Conservation (phyloP, 1,284 basidiomycete genomes). For the Microbotryomycetes sp. region DNA sequence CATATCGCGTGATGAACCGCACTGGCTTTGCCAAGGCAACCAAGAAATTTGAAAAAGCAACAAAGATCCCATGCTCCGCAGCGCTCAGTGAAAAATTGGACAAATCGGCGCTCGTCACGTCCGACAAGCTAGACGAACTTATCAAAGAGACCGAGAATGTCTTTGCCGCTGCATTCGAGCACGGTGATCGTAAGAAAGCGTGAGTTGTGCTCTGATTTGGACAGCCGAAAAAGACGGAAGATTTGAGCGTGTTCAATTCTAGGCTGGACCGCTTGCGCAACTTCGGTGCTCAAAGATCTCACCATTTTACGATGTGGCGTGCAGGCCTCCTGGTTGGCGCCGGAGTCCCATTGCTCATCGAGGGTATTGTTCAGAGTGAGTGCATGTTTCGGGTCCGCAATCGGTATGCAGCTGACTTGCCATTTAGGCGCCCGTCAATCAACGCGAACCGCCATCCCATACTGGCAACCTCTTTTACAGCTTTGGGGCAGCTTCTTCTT, state of each 20-base stretch:
- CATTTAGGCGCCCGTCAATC: constrained; percentile 48
- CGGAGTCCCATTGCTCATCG: constrained; percentile 63
- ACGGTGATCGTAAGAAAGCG: constrained; percentile 76
- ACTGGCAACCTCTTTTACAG: constrained; percentile 66
- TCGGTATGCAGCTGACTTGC: neutral
- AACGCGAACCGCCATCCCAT: constrained; percentile 55
- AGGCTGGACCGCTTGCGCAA: constrained; percentile 25
- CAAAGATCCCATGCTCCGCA: neutral
- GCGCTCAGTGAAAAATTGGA: constrained; percentile 47
- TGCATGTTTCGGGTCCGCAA: neutral
- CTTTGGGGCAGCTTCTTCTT: constrained; percentile 72
- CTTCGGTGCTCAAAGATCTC: constrained; percentile 17
- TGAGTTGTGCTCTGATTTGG: constrained; percentile 56
- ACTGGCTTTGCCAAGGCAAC: constrained; percentile 40
- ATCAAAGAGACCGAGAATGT: constrained; percentile 29
- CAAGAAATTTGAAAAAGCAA: constrained; percentile 88
- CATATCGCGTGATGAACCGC: constrained; percentile 25
- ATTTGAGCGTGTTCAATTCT: neutral
- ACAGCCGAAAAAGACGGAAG: constrained; percentile 50
- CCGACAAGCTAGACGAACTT: constrained; percentile 24
- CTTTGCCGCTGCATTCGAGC: constrained; percentile 40
- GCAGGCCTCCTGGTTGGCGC: constrained; percentile 66
- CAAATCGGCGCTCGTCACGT: constrained; percentile 43
- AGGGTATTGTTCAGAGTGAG: constrained; percentile 55
- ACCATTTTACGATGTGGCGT: constrained; percentile 28